These are phyloP conservation scores for Thelonectria discophora DNA, from an alignment of 2,329 filamentous ascomycete genomes.

Conservation along the genomic window DNA sequence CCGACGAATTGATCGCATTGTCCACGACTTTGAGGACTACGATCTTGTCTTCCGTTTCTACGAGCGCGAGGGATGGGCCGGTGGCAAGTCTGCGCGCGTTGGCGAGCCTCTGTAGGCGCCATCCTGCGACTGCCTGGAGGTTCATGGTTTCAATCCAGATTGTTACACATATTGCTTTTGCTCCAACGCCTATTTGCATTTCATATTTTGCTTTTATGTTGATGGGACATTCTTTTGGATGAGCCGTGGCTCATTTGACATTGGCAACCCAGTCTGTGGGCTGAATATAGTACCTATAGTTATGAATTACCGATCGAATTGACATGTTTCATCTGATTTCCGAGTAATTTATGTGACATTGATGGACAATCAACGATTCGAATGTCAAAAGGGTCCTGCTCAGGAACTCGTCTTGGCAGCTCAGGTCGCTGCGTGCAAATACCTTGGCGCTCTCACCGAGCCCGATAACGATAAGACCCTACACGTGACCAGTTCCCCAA, in stretches of 20 bases:
- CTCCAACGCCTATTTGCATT: neutral
- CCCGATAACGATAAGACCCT: constrained; percentile 22
- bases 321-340: neutral
- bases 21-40: constrained; percentile 97
- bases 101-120: constrained; percentile 56
- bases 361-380: neutral
- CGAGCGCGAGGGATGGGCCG: constrained; percentile 82
- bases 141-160: constrained; percentile 1
- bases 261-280: neutral
- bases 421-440: too few species aligned
- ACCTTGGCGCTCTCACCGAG: neutral
- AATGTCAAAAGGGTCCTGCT: neutral
- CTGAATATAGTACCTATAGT: constrained; percentile 6
- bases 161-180: constrained; percentile 2
- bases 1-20: constrained; percentile 88
- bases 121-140: too few species aligned
- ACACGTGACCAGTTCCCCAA: constrained; percentile 22
- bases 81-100: constrained; percentile 61
- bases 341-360: too few species aligned
- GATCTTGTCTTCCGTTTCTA: constrained; percentile 97
- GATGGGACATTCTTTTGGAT: constrained; percentile 8
- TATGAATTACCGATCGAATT: constrained; percentile 9
- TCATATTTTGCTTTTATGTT: neutral
- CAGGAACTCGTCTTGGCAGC: too few species aligned
- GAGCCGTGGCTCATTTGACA: neutral